Percentiles rank a stretch among this genome's conserved stretches.
phyloP scores from a whole-genome alignment of 73 alveolate genomes.

The Urostyla sp. region DNA sequence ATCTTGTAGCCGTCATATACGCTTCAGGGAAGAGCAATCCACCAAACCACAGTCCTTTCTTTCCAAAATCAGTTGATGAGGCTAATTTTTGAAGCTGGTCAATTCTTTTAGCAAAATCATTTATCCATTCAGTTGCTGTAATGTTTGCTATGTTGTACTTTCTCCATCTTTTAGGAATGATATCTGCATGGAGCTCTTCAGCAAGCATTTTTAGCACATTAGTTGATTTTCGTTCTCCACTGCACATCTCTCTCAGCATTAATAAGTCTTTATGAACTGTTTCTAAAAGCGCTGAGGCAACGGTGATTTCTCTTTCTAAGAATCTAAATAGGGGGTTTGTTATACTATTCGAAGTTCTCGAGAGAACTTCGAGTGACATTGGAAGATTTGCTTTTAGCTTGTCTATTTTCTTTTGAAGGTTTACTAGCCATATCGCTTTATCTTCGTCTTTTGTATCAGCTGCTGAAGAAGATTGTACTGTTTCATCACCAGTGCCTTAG shows the following conservation, averaged over 20 bases:
- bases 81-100: conserved; percentile 82
- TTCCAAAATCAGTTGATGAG: conserved; percentile 69
- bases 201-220: conserved; percentile 89
- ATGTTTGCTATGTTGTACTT: conserved; percentile 83
- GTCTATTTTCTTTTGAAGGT: conserved; percentile 75
- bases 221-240: conserved; percentile 90
- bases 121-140: conserved; percentile 96
- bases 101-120: conserved; percentile 92
- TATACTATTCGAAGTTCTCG: conserved; percentile 81
- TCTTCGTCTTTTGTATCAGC: conserved; percentile 52
- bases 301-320: conserved; percentile 96
- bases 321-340: conserved; percentile 96
- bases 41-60: conserved; percentile 97
- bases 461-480: conserved; percentile 77
- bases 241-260: conserved; percentile 84
- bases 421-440: conserved; percentile 85
- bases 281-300: conserved; percentile 83
- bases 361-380: conserved; percentile 65
- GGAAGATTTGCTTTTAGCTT: conserved; percentile 81
- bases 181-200: conserved; percentile 85
- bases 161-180: conserved; percentile 94
- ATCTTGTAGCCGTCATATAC: conserved; percentile 98
- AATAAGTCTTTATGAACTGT: conserved; percentile 80
- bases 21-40: conserved; percentile 99
- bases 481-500: conserved; percentile 95